A percentile compares a stretch with the other conserved stretches of the same genome.
phyloP scores from a whole-genome alignment of 108 stramenopile species.

The Schizochytrium sp. region DNA sequence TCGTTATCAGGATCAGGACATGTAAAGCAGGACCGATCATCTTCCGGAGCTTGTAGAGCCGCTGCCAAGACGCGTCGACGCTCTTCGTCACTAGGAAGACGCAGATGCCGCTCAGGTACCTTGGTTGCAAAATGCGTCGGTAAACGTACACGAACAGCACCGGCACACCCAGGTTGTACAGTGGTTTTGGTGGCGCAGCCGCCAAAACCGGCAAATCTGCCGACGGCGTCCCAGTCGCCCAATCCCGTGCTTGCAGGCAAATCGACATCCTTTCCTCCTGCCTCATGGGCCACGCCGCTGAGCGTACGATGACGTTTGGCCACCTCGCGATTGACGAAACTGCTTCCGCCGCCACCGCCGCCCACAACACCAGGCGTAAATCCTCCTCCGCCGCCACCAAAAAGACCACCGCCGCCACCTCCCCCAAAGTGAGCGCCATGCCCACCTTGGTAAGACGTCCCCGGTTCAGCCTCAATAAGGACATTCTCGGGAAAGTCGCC shows the following conservation, averaged over 20 bases:
- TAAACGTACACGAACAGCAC: background rate
- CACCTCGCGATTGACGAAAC: conserved; percentile 26
- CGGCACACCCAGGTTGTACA: background rate
- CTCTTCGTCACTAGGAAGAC: background rate
- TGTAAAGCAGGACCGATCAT: background rate
- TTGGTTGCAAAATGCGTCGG: background rate
- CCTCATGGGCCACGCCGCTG: conserved; percentile 28
- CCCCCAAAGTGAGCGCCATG: conserved; percentile 51
- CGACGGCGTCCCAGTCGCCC: conserved; percentile 42
- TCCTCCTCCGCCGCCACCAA: conserved; percentile 54
- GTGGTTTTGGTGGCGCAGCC: conserved; percentile 12
- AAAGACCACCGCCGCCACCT: conserved; percentile 49
- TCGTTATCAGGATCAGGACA: background rate
- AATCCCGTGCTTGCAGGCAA: conserved; percentile 29
- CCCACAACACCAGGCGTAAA: conserved; percentile 51
- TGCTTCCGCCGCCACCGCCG: conserved; percentile 50
- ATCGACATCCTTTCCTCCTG: conserved; percentile 36
- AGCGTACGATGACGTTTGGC: conserved; percentile 26
- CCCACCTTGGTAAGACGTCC: conserved; percentile 45
- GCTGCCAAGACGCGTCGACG: background rate
- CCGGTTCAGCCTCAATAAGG: conserved; percentile 26
- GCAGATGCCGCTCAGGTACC: background rate
- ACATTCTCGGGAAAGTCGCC: conserved; percentile 42
- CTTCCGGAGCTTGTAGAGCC: background rate
- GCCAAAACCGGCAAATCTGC: conserved; percentile 39